Evolutionary conservation across 257 asterid species (phyloP), one percentile per base, ranked within the genome.

Genomic region (Voacanga thouarsii): DNA sequence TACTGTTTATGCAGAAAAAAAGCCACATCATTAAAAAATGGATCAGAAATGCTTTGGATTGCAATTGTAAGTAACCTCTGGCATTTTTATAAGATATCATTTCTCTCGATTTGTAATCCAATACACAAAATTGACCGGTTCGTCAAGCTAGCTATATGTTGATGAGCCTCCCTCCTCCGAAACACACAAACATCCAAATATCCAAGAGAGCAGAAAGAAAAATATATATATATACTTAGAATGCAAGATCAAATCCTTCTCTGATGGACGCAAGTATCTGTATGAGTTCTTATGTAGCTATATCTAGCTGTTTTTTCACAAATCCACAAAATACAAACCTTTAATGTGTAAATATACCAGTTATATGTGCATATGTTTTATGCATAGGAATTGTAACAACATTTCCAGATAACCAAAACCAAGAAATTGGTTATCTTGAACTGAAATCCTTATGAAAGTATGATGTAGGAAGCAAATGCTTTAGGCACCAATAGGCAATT

Each of bases 401-500:
- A 11, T 39, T 56, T 43, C 57, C 14, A 43, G 49, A 44, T 28
- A 78, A 59, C 45, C 51, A 28, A 39, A 12, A n/a, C 51, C 61
- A 78, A 28, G 15, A 18, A 55, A 33, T 26, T 49, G 7, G 9
- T 45, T 45, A 59, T 57, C 39, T 39, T 67, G 15, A 67, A 78
- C 71, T 24, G 8, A 57, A 45, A 43, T 57, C 26, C n/a, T 57
- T 64, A 33, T 44, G 65, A 45, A 53, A 55, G 23, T 5, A 55
- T 37, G 39, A 72, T 74, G 67, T 75, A 73, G 81, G 59, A 71
- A 55, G n/a, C 30, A 72, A 71, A 73, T 60, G 69, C 59, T 41
- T 21, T 70, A 44, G 71, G 19, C 21, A 43, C 24, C 24, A 43
- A 64, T 37, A 44, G n/a, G 26, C 5, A 43, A 75, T 37, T 41